Evolutionary conservation across 1,139 yeast species (phyloP).

Genomic region (Suzukiozyma palmioleophila): DNA sequence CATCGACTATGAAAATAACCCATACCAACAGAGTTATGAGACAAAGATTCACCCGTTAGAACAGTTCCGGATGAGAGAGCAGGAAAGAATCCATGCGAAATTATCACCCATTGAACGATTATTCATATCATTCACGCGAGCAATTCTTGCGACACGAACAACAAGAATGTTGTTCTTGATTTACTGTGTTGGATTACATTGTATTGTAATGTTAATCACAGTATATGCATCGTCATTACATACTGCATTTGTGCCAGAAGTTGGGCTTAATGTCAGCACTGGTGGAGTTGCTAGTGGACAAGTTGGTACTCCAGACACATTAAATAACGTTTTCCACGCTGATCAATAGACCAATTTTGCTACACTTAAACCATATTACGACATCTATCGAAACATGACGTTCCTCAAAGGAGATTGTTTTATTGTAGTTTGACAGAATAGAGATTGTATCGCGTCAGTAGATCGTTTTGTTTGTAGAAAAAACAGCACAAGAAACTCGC

Average conservation of each 20-base stretch:
- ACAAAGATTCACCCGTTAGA: conserved; percentile 80
- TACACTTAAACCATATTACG: too few species aligned
- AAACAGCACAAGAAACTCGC: too few species aligned
- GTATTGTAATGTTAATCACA: conserved; percentile 64
- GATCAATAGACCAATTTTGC: background rate
- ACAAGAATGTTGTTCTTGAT: conserved; percentile 70
- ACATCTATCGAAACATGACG: too few species aligned
- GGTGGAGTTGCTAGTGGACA: conserved; percentile 28
- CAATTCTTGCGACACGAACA: conserved; percentile 67
- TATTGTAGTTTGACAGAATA: too few species aligned
- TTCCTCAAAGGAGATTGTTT: too few species aligned
- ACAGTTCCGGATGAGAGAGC: conserved; percentile 73
- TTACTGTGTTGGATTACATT: conserved; percentile 74
- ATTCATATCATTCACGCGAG: conserved; percentile 70
- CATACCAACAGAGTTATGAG: conserved; percentile 65
- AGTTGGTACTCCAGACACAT: conserved; percentile 8
- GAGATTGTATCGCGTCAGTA: too few species aligned
- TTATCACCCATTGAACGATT: conserved; percentile 76
- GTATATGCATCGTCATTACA: conserved; percentile 51
- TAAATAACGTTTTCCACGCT: conserved; percentile 2
- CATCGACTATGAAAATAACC: conserved; percentile 53
- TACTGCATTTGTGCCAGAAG: conserved; percentile 47
- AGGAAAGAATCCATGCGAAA: conserved; percentile 67
- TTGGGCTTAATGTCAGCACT: conserved; percentile 43
- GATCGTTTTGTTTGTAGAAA: too few species aligned